These are phyloP conservation scores for Diaporthe eres DNA, from an alignment of 2,329 filamentous ascomycete species.

Conservation along the genomic window DNA sequence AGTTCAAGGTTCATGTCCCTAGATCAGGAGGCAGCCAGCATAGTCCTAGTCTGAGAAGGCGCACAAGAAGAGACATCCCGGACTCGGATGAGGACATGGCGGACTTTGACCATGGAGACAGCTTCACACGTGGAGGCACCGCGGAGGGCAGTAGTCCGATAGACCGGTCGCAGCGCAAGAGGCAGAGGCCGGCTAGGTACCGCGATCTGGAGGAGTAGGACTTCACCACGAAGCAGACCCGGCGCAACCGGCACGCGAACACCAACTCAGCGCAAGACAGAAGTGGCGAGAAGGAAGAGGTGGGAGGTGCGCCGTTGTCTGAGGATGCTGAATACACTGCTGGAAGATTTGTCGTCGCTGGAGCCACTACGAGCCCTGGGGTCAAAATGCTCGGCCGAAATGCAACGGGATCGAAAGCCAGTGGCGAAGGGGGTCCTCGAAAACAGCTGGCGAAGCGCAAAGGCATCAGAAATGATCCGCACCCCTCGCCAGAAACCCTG, in stretches of 20 bases:
- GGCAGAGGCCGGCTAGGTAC: conserved; percentile 42
- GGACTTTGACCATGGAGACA: conserved; percentile 27
- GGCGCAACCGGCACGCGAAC: conserved; percentile 5
- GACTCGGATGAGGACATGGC: conserved; percentile 40
- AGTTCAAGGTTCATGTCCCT: conserved; percentile 29
- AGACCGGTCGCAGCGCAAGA: conserved; percentile 40
- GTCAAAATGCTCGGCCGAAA: not conserved
- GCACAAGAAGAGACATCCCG: conserved; percentile 22
- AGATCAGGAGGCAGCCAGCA: conserved; percentile 38
- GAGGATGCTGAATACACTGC: not conserved
- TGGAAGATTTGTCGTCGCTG: not conserved
- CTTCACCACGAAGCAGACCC: conserved; percentile 25
- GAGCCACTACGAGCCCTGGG: not conserved
- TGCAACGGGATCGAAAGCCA: not conserved
- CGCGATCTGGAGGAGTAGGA: conserved; percentile 42
- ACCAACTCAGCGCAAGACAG: not conserved
- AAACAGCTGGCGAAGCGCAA: not conserved
- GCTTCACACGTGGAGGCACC: conserved; percentile 32
- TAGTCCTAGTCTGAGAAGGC: conserved; percentile 38
- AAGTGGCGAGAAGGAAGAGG: not conserved
- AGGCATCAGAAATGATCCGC: not conserved
- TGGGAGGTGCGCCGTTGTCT: not conserved
- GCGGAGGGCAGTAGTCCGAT: conserved; percentile 37
- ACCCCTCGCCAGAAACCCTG: conserved; percentile 5
- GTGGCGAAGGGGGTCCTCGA: not conserved